These are phyloP conservation scores for Mycena epipterygia DNA, from an alignment of 768 basidiomycete genomes.

Conservation along the genomic window DNA sequence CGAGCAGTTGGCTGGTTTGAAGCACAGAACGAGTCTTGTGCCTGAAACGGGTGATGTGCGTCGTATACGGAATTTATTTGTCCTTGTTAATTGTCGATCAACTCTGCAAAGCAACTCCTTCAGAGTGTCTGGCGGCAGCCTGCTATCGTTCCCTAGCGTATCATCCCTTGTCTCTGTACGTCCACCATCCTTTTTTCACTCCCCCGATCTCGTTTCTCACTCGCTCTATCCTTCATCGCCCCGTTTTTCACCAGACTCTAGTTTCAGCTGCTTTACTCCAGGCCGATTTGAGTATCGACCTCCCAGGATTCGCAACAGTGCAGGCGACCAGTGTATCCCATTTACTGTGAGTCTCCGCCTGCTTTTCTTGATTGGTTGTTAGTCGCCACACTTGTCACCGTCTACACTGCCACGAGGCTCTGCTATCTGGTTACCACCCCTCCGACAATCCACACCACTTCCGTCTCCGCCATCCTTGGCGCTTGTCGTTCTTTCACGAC, in stretches of 20 bases:
- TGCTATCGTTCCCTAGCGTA: slow-evolving; percentile 30
- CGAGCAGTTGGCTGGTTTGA: too few relatives aligned
- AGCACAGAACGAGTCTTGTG: too few relatives aligned
- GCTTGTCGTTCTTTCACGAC: neutral
- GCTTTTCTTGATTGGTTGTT: slow-evolving; percentile 34
- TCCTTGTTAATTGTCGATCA: slow-evolving; percentile 58
- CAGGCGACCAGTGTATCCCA: slow-evolving; percentile 36
- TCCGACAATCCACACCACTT: slow-evolving; percentile 5
- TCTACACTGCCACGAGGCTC: slow-evolving; percentile 56
- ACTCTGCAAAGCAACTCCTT: slow-evolving; percentile 47
- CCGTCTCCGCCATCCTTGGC: neutral
- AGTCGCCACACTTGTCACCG: slow-evolving; percentile 24
- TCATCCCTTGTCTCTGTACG: slow-evolving; percentile 40
- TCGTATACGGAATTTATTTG: slow-evolving; percentile 48
- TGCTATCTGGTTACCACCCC: slow-evolving; percentile 47
- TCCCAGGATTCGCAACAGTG: slow-evolving; percentile 40
- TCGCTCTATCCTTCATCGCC: slow-evolving; percentile 7
- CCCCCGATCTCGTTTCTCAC: slow-evolving; percentile 29
- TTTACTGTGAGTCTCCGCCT: slow-evolving; percentile 38
- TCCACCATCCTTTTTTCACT: slow-evolving; percentile 17
- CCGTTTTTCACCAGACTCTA: slow-evolving; percentile 38
- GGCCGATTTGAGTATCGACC: slow-evolving; percentile 49
- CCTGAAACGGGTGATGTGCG: neutral
- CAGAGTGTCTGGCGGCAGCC: slow-evolving; percentile 57
- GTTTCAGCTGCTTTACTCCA: slow-evolving; percentile 42